Evolutionary conservation across 345 rosid genomes (phyloP), one percentile per base, ranked within the genome.

Genomic region (Eucalyptus pauciflora): DNA sequence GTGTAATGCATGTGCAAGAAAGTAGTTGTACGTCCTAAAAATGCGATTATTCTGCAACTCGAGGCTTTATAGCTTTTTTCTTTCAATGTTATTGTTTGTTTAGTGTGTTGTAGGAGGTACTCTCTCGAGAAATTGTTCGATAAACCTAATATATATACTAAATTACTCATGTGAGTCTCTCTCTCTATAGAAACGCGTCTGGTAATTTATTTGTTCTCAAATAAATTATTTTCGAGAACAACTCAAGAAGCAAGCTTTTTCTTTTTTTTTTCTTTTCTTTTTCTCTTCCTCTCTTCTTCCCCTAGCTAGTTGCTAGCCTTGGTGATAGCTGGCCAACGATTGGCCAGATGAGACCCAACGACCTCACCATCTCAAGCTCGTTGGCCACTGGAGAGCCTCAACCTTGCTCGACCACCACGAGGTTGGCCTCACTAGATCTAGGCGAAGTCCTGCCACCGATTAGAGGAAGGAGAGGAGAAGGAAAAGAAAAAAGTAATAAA

Each of bases 371-470:
- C 56, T 52, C 1, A 4, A 52, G 56, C 10, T 52, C 2, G 1
- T 52, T 4, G 0, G 24, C 24, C 24, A 52, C 0, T 2, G 10
- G 2, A 1, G 2, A 52, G 56, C 24, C 56, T 52, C 56, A 18
- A 52, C 56, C 24, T 52, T 52, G 56, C 56, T 1, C 1, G 4
- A 52, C 56, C 10, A 52, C 22, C 24, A 52, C 1, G 4, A 52
- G 56, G 10, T 52, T 0, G 4, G 4, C 24, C 58, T 52, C 24
- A 18, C 4, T 0, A 52, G 58, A 18, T 52, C 10, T 52, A 52
- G 24, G 4, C 0, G 0, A 52, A 52, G 24, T 18, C 58, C 0
- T 1, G 1, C 24, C 0, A 18, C 2, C 2, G 24, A 52, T 52
- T 18, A 52, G 24, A 52, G 0, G 10, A 52, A 52, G 4, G 58